These are phyloP conservation scores for Eutrema heterophyllum DNA, from an alignment of 345 rosid species.

Conservation along the genomic window DNA sequence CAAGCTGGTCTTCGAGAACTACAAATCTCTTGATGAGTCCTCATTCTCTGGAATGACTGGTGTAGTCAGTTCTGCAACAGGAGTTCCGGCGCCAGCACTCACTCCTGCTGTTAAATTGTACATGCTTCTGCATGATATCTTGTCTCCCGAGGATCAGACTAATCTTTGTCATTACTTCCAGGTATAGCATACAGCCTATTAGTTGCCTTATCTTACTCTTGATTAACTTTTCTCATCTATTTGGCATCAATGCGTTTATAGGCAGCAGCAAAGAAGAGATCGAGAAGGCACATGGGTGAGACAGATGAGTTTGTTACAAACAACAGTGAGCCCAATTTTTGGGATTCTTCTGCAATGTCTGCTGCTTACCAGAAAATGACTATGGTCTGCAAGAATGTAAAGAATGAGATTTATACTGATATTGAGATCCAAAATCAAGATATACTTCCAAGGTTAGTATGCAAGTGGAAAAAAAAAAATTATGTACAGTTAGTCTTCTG, in stretches of 20 bases:
- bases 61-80: slow-evolving; percentile 73
- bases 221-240: slow-evolving; percentile 7
- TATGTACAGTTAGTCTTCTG: background rate
- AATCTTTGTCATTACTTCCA: slow-evolving; percentile 84
- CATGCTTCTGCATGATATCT: slow-evolving; percentile 82
- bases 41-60: slow-evolving; percentile 66
- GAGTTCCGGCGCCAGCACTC: slow-evolving; percentile 78
- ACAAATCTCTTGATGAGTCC: slow-evolving; percentile 92
- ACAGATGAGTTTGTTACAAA: slow-evolving; percentile 81
- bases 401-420: slow-evolving; percentile 81
- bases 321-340: slow-evolving; percentile 49
- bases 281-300: slow-evolving; percentile 78
- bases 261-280: slow-evolving; percentile 90
- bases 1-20: slow-evolving; percentile 79
- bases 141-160: slow-evolving; percentile 92
- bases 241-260: slow-evolving; percentile 17
- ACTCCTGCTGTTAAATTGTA: slow-evolving; percentile 89
- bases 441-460: slow-evolving; percentile 78
- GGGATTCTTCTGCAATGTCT: slow-evolving; percentile 63
- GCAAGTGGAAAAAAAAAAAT: background rate
- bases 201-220: background rate
- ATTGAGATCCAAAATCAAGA: slow-evolving; percentile 90
- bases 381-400: slow-evolving; percentile 60
- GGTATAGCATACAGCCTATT: slow-evolving; percentile 39
- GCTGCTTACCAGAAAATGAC: slow-evolving; percentile 94